phyloP scores from a whole-genome alignment of 345 rosid genomes.

The Dimocarpus longan region DNA sequence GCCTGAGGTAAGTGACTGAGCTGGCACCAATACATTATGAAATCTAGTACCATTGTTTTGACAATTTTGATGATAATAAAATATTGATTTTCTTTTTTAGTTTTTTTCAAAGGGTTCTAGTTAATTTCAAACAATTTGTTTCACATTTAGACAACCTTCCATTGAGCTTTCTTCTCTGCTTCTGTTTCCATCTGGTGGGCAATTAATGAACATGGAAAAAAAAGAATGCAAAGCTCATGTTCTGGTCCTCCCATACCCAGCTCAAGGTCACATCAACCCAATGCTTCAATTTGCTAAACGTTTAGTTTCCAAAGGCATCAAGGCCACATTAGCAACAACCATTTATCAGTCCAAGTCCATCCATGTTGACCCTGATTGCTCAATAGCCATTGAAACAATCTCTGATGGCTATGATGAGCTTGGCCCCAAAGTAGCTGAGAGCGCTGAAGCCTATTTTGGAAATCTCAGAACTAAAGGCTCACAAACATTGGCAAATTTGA shows the following conservation, averaged over 20 bases:
- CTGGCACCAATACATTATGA: no score
- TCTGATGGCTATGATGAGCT: slow-evolving; percentile 37
- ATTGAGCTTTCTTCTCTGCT: no score
- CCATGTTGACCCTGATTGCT: neutral
- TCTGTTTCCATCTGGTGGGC: no score
- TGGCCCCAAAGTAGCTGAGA: neutral
- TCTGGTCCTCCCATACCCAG: slow-evolving; percentile 23
- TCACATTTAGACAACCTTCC: no score
- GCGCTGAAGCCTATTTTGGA: neutral
- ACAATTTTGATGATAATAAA: no score
- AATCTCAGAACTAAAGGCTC: slow-evolving; percentile 20
- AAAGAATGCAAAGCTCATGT: slow-evolving; percentile 2
- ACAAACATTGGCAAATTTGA: slow-evolving; percentile 12
- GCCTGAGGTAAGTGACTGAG: no score
- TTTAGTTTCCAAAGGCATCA: slow-evolving; percentile 14
- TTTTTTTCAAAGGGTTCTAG: no score
- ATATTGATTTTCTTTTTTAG: no score
- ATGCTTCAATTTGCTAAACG: slow-evolving; percentile 29
- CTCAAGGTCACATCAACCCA: slow-evolving; percentile 29
- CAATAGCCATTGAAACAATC: slow-evolving; percentile 16
- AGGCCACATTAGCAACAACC: slow-evolving; percentile 7
- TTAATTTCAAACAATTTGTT: no score
- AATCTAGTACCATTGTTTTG: no score
- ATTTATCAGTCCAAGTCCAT: slow-evolving; percentile 20
- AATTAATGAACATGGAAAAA: no score